These are phyloP conservation scores for Xylariomycetidae sp. DNA, from an alignment of 2,329 filamentous ascomycete genomes.

Conservation along the genomic window DNA sequence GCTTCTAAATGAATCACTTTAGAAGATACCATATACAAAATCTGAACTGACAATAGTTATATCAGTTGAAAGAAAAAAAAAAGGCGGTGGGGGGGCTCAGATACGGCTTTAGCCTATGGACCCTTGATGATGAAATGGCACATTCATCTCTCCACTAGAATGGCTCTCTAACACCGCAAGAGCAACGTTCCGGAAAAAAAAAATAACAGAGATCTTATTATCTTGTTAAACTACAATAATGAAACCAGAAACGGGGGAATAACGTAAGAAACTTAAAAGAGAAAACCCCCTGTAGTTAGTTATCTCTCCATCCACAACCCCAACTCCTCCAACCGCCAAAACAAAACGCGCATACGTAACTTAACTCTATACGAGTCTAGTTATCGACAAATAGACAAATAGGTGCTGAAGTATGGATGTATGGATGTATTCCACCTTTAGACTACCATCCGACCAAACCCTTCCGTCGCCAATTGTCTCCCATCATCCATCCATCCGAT, in stretches of 20 bases:
- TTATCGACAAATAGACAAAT: neutral
- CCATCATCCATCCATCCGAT: too few relatives aligned
- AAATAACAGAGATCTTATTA: neutral
- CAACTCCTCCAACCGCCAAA: neutral
- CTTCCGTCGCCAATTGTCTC: too few relatives aligned
- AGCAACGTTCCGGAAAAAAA: neutral
- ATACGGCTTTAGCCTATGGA: neutral
- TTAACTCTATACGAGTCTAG: neutral
- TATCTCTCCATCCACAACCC: neutral
- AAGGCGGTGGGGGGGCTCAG: neutral
- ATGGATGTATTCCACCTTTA: too few relatives aligned
- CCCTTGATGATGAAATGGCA: neutral
- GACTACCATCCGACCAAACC: too few relatives aligned
- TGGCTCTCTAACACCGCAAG: neutral
- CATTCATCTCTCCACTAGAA: neutral
- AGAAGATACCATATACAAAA: neutral
- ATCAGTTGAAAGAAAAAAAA: neutral
- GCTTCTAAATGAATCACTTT: neutral
- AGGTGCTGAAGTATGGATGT: neutral
- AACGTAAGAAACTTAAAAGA: too few relatives aligned
- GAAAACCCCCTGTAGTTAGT: too few relatives aligned
- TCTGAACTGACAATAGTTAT: neutral
- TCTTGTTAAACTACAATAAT: too few relatives aligned
- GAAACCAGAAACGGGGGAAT: too few relatives aligned
- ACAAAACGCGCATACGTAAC: neutral